Percentiles rank a stretch among this genome's conserved stretches.
phyloP scores from a whole-genome alignment of 495 filamentous ascomycete species.

The Amniculicola lignicola region DNA sequence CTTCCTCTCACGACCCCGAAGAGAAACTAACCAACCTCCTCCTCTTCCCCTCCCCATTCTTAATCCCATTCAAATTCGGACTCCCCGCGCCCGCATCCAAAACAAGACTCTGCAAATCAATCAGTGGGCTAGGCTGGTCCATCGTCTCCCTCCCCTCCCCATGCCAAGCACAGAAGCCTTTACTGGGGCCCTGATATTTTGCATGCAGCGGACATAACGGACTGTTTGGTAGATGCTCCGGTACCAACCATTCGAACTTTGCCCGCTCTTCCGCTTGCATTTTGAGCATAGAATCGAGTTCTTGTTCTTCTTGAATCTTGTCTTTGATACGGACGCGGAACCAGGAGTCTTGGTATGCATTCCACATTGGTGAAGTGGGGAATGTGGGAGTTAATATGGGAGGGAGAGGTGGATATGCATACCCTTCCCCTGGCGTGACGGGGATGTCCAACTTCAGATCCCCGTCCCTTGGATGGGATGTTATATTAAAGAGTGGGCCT shows the following conservation, averaged over 20 bases:
- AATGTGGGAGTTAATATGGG: no score
- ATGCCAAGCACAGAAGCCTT: constrained; percentile 54
- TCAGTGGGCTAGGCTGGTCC: no score
- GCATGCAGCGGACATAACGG: constrained; percentile 62
- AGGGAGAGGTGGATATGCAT: no score
- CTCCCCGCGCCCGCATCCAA: background rate
- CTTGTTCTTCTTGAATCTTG: no score
- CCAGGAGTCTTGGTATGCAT: background rate
- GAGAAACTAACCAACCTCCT: background rate
- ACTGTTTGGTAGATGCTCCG: constrained; percentile 63
- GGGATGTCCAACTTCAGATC: background rate
- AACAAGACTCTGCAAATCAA: no score
- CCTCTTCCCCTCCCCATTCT: background rate
- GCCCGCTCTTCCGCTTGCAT: constrained; percentile 10
- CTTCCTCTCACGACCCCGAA: no score
- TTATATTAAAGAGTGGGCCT: background rate
- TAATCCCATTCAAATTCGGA: background rate
- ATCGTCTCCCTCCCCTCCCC: constrained; percentile 35
- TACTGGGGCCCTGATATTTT: constrained; percentile 52
- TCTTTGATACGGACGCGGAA: background rate
- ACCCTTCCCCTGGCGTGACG: no score
- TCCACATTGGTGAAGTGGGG: background rate
- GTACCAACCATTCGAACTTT: constrained; percentile 55
- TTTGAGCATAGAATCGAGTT: no score
- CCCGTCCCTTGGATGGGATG: background rate